Evolutionary conservation across 129 eudicot species (phyloP), one percentile per base, ranked within the genome.

Genomic region (Centaurea solstitialis): DNA sequence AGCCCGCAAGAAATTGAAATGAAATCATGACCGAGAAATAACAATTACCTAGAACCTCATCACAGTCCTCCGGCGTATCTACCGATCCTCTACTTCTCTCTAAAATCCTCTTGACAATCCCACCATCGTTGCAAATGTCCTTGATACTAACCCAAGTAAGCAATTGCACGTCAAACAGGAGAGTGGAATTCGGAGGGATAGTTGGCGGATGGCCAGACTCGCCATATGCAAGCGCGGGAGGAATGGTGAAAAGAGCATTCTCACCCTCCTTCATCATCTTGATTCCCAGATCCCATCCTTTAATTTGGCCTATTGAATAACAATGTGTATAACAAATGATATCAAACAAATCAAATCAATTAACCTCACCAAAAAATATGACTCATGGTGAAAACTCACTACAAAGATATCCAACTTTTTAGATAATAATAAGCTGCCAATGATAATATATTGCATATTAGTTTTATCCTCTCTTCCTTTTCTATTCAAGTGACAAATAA

Each of bases 231-330:
- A 96, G 93, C 78, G 81, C 93, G n/a, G 99, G 85, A 64, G 99
- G 99, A 66, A 96, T 96, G 80, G 98, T 96, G 82, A 96, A 96
- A 59, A 93, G 78, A 2, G 99, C 91, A 78, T 89, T 96, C 76
- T 96, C 99, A 11, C 98, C 99, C 87, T 96, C 93, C 83, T 96
- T 96, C 99, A 96, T 96, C 26, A 97, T 93, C 61, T 93, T 93
- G 82, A 96, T 93, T 59, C 99, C 99, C 62, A 57, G 79, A 75
- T 96, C 99, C 99, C 99, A 96, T 87, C 99, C 99, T 86, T 89
- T 93, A 17, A 96, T 93, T 93, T 96, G 99, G 7, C 99, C 99
- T 96, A 79, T 21, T 1, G 10, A 53, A 70, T 26, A 84, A 79
- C 30, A 17, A 11, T 9, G 28, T 33, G 23, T 73, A 37, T 37